These are phyloP conservation scores for Zalaria obscura DNA, from an alignment of 2,329 filamentous ascomycete species.

Conservation along the genomic window DNA sequence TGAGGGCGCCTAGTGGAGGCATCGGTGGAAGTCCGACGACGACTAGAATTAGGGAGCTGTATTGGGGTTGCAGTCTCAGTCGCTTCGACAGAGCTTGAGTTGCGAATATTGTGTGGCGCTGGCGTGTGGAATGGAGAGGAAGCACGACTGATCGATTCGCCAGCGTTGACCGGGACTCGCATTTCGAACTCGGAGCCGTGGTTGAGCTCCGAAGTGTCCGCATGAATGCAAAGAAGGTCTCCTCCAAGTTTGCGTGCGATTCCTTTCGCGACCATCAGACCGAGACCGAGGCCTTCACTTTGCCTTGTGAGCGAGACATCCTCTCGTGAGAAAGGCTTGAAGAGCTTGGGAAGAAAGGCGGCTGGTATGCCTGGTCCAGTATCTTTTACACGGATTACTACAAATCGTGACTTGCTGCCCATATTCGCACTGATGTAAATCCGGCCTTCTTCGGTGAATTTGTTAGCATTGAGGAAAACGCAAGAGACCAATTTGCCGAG, in stretches of 20 bases:
- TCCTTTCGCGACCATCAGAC: constrained; percentile 58
- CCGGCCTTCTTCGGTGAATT: constrained; percentile 50
- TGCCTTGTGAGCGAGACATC: constrained; percentile 53
- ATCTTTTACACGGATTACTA: constrained; percentile 49
- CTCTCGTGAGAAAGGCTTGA: constrained; percentile 56
- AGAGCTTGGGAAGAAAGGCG: constrained; percentile 51
- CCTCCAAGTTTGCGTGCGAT: constrained; percentile 55
- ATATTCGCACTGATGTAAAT: constrained; percentile 43
- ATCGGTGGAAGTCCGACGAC: constrained; percentile 3
- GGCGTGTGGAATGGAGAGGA: constrained; percentile 34
- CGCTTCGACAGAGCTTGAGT: constrained; percentile 3
- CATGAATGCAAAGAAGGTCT: constrained; percentile 49
- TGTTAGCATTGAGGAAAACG: constrained; percentile 52
- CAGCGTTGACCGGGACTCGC: constrained; percentile 44
- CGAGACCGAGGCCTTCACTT: constrained; percentile 54
- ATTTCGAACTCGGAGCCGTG: constrained; percentile 57
- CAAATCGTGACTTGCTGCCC: constrained; percentile 34
- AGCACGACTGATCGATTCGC: constrained; percentile 35
- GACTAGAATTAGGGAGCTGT: too few species aligned
- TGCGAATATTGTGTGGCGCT: constrained; percentile 1
- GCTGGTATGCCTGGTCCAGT: constrained; percentile 55
- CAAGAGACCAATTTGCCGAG: constrained; percentile 50
- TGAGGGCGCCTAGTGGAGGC: neutral
- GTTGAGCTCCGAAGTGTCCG: constrained; percentile 44
- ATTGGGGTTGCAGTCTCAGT: too few species aligned